Conservation (phyloP, 495 filamentous ascomycete species). For the Penicillium silybi region DNA sequence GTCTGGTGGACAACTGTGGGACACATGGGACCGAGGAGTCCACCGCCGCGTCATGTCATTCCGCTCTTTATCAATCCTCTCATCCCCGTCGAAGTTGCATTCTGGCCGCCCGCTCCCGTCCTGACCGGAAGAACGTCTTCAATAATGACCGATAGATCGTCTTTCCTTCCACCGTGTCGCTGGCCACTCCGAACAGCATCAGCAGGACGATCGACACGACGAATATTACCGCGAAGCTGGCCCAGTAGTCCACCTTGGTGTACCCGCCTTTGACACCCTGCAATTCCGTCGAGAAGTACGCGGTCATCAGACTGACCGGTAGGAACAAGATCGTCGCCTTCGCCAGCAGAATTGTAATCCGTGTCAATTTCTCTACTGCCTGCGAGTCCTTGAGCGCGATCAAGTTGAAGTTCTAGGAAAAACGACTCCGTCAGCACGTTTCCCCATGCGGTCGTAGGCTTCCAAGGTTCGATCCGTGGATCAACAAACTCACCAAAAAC, state of each 20-base stretch:
- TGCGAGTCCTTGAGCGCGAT: constrained; percentile 80
- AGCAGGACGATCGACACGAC: constrained; percentile 58
- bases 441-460: neutral
- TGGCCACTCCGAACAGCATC: constrained; percentile 40
- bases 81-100: constrained; percentile 7
- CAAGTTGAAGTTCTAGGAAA: constrained; percentile 74
- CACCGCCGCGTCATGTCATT: constrained; percentile 12
- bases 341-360: constrained; percentile 76
- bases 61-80: neutral
- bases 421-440: constrained; percentile 15
- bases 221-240: constrained; percentile 64
- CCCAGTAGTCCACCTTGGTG: constrained; percentile 65
- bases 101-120: constrained; percentile 13
- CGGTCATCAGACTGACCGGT: constrained; percentile 77
- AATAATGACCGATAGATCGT: constrained; percentile 46
- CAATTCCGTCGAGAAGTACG: constrained; percentile 77
- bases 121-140: constrained; percentile 38
- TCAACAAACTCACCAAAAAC: constrained; percentile 49
- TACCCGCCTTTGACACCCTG: constrained; percentile 54
- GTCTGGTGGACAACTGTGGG: neutral
- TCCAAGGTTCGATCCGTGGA: neutral
- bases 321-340: constrained; percentile 83
- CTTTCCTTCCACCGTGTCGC: constrained; percentile 49
- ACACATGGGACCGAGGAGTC: constrained; percentile 11
- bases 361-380: constrained; percentile 71